A percentile compares a stretch with the other conserved stretches of the same genome.
These are phyloP conservation scores for Podila epicladia DNA, from an alignment of 192 early-diverging fungal genomes.

Conservation along the genomic window DNA sequence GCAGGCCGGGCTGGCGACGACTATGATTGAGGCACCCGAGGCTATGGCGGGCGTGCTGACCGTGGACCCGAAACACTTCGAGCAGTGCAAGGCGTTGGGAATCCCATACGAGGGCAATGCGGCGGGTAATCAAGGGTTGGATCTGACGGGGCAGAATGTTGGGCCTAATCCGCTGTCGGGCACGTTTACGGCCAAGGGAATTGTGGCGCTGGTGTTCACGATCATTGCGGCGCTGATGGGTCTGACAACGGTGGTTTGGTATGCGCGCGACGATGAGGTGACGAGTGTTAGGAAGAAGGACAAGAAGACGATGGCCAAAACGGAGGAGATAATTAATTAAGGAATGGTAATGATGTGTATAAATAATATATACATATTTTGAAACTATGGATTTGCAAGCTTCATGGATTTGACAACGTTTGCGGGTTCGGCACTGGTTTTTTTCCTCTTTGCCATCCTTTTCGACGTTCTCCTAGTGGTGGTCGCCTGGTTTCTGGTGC, in stretches of 20 bases:
- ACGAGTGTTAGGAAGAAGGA: too few species aligned
- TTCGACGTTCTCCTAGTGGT: too few species aligned
- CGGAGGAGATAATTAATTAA: too few species aligned
- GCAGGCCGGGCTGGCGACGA: constrained; percentile 64
- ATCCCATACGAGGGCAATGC: constrained; percentile 69
- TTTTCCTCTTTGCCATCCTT: too few species aligned
- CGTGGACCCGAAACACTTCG: constrained; percentile 55
- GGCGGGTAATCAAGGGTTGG: constrained; percentile 61
- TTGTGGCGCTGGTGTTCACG: constrained; percentile 72
- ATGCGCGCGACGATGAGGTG: constrained; percentile 45
- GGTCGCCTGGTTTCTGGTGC: too few species aligned
- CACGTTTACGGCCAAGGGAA: constrained; percentile 69
- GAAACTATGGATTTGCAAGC: too few species aligned
- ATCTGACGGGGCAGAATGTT: constrained; percentile 57
- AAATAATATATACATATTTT: too few species aligned
- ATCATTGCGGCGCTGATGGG: constrained; percentile 77
- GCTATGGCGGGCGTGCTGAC: constrained; percentile 7
- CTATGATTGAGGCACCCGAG: constrained; percentile 67
- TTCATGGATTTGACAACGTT: too few species aligned
- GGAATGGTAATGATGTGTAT: too few species aligned
- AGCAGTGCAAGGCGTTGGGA: constrained; percentile 63
- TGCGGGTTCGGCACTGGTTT: too few species aligned
- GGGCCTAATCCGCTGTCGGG: constrained; percentile 56
- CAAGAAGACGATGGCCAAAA: too few species aligned
- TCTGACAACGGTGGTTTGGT: constrained; percentile 78